Evolutionary conservation across 176 grass and related monocot genomes (phyloP).

Genomic region (Rhynchospora tenuis): DNA sequence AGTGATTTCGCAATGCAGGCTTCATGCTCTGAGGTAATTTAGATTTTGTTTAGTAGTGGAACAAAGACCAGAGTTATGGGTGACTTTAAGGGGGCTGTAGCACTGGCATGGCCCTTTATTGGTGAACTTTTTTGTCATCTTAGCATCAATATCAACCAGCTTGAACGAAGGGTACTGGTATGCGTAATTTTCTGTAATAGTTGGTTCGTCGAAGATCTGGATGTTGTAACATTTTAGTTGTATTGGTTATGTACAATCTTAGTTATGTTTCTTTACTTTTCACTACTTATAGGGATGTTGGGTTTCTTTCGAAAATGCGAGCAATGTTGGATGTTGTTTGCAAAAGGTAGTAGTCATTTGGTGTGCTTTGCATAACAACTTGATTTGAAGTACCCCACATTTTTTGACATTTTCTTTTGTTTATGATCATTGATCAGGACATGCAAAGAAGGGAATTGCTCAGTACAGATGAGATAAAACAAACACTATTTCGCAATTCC

Average conservation of each 20-base stretch:
- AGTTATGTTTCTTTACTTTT: neutral
- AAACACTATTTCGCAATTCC: slow-evolving; percentile 82
- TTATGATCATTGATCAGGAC: slow-evolving; percentile 26
- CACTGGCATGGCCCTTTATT: neutral
- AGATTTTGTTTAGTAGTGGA: neutral
- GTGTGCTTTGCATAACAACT: neutral
- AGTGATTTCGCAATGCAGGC: slow-evolving; percentile 98
- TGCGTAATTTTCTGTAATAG: neutral
- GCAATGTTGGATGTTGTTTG: neutral
- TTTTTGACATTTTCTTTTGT: neutral
- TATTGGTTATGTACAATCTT: neutral
- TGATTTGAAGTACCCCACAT: neutral
- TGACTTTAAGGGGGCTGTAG: neutral
- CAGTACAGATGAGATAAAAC: slow-evolving; percentile 68
- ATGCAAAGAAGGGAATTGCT: slow-evolving; percentile 60
- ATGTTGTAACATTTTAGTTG: neutral
- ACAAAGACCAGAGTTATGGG: neutral
- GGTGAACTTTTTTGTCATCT: neutral
- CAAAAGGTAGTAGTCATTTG: neutral
- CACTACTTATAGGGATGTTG: neutral
- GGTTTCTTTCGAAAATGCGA: neutral
- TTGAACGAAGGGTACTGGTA: neutral
- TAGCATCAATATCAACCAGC: neutral
- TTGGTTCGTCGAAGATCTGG: neutral
- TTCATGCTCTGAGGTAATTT: slow-evolving; percentile 76